Evolutionary conservation across 768 basidiomycete species (phyloP).

Genomic region (Tulasnella sp.): DNA sequence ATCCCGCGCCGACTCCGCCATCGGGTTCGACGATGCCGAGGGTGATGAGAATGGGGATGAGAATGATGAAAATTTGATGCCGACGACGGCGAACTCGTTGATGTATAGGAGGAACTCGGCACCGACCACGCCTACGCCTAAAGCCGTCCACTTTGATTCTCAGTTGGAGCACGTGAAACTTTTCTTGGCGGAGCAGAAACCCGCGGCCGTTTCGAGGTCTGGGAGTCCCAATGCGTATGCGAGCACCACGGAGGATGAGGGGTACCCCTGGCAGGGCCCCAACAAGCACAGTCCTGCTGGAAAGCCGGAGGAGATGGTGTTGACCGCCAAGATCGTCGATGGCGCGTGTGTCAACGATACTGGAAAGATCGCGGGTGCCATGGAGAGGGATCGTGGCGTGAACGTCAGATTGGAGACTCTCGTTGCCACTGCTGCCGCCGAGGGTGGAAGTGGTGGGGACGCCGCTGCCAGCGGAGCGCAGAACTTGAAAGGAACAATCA

Average conservation of each 20-base stretch:
- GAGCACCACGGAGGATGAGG: constrained; percentile 38
- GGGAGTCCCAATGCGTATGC: constrained; percentile 65
- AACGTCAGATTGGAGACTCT: constrained; percentile 33
- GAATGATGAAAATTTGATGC: too few species aligned
- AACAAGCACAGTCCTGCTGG: neutral
- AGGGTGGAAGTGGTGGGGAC: constrained; percentile 24
- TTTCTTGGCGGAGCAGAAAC: constrained; percentile 91
- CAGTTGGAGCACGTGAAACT: constrained; percentile 90
- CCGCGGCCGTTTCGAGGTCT: constrained; percentile 82
- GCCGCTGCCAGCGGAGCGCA: constrained; percentile 32
- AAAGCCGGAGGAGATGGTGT: constrained; percentile 6
- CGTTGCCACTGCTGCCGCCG: constrained; percentile 24
- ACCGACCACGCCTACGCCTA: constrained; percentile 65
- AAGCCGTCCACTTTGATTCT: constrained; percentile 86
- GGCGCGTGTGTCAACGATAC: constrained; percentile 29
- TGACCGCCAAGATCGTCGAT: constrained; percentile 22
- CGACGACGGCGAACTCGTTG: too few species aligned
- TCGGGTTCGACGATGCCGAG: constrained; percentile 31
- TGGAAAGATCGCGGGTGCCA: neutral
- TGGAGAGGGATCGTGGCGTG: constrained; percentile 1
- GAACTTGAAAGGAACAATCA: constrained; percentile 59
- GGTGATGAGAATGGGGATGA: neutral
- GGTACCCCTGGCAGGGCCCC: neutral
- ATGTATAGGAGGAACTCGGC: constrained; percentile 31
- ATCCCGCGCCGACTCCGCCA: constrained; percentile 28